Evolutionary conservation across 2,329 filamentous ascomycete genomes (phyloP), one percentile per base, ranked within the genome.

Genomic region (Didymella segeticola): DNA sequence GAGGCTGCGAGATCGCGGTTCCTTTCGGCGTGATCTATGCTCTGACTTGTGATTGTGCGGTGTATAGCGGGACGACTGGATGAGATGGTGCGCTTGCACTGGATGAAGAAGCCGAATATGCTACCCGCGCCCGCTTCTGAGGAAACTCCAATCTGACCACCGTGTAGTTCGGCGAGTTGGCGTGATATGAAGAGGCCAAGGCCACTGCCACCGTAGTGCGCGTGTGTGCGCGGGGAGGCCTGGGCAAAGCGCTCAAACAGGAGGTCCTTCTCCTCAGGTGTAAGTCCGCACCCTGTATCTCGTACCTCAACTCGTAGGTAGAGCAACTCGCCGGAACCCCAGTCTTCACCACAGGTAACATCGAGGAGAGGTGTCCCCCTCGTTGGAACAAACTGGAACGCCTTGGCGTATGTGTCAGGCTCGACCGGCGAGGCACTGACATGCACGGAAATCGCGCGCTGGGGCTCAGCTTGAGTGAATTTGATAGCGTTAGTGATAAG

Each of bases 401-500:
- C 61, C 41, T 60, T 29, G 31, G 26, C 45, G 20, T 47, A 60
- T n/a, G 57, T 47, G n/a, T 60, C 59, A 2, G 66, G 66, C 38
- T 58, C 53, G 1, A 86, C 52, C 1, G 38, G 20, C 4, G 59
- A 58, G 5, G 73, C 76, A 20, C 74, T 70, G 7, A 78, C 57
- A 20, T 67, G 72, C 4, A 80, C 70, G 0, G 63, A 71, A 49
- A 80, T 75, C 6, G 62, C 62, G 3, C 76, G 71, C n/a, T 52
- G 61, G 0, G 66, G 43, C 3, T 66, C 63, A 36, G 70, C 65
- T 27, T 75, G 68, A 0, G 77, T 80, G 57, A 80, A 80, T 47
- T 80, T 80, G 66, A 80, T 78, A 0, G 76, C 73, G 42, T 79
- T 79, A 8, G 77, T 79, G n/a, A 79, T 69, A 2, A 80, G 66